phyloP scores from a whole-genome alignment of 345 rosid genomes.

The Corchorus olitorius region DNA sequence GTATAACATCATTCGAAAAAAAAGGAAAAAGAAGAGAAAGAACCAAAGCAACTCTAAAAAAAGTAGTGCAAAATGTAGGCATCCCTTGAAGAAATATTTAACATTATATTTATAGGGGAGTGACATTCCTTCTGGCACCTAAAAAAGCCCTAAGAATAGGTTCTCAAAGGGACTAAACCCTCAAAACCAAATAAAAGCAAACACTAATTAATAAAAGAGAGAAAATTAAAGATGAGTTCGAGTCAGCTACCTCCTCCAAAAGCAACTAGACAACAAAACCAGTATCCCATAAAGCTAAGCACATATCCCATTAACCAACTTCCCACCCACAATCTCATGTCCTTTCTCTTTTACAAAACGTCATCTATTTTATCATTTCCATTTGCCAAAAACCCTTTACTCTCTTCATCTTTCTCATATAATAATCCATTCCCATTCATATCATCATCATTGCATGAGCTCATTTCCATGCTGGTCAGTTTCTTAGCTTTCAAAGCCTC shows the following conservation, averaged over 20 bases:
- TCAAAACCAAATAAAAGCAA: background rate
- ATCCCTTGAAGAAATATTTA: conserved; percentile 12
- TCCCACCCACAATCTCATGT: conserved; percentile 8
- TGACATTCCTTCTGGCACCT: conserved; percentile 24
- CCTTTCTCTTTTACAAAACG: conserved; percentile 29
- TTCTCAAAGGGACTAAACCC: background rate
- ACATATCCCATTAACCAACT: conserved; percentile 6
- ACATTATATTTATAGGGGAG: background rate
- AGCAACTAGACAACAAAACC: conserved; percentile 17
- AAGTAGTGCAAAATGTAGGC: conserved; percentile 15
- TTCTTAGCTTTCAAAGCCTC: conserved; percentile 77
- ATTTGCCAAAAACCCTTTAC: conserved; percentile 38
- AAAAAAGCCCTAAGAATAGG: conserved; percentile 21
- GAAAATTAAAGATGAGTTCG: background rate
- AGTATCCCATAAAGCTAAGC: conserved; percentile 23
- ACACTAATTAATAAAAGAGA: background rate
- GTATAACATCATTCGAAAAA: too few species aligned
- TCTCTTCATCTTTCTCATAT: conserved; percentile 39
- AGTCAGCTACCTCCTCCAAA: conserved; percentile 17
- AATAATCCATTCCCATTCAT: conserved; percentile 5
- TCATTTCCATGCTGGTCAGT: conserved; percentile 49
- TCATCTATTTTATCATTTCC: conserved; percentile 35
- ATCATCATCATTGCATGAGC: conserved; percentile 15
- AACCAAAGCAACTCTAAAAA: background rate
- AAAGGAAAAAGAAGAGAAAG: background rate